Evolutionary conservation across 148 eudicot genomes (phyloP), one percentile per base, ranked within the genome.

Genomic region (Rheum nobile): DNA sequence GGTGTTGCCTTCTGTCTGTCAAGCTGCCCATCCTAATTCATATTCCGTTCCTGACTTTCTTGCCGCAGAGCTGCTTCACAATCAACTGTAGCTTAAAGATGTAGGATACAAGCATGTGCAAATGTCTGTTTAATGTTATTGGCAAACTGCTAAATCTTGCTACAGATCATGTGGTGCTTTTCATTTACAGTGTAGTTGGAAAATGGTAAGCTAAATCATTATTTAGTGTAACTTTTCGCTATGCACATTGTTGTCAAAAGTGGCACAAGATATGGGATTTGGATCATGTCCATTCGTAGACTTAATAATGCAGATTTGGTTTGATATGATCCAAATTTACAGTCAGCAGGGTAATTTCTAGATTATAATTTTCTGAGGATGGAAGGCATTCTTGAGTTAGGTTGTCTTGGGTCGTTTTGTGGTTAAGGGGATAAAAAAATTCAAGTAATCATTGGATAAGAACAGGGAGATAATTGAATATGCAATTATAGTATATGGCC

Each of bases 101-200:
- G 70, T 65, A 65, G 70, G 70, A 32, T 65, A 65, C 17, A 65
- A 65, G 39, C 70, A 32, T 65, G 70, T 65, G 70, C 70, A 65
- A 65, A 65, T 65, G 41, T 32, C 70, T 65, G 70, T 65, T 65
- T 65, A 65, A 31, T 65, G 10, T 65, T 34, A 31, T 5, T 28
- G 67, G 35, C 2, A 61, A 61, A 29, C 67, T 61, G 67, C 35
- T 61, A 29, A 59, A 29, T 28, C 67, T 34, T 65, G 39, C 38
- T 28, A 54, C 12, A 24, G 70, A 34, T 65, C 14, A 19, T 34
- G 13, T 65, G 38, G 6, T 34, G 70, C 21, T 17, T 65, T 61
- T 7, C 34, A 26, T 57, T 65, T 65, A 65, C 70, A 65, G 21
- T 32, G 70, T 65, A 65, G 41, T 34, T 65, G n/a, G 21, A 16